Base-by-base conservation (phyloP, 441 rosid species). In the Eutrema salsugineum region DNA sequence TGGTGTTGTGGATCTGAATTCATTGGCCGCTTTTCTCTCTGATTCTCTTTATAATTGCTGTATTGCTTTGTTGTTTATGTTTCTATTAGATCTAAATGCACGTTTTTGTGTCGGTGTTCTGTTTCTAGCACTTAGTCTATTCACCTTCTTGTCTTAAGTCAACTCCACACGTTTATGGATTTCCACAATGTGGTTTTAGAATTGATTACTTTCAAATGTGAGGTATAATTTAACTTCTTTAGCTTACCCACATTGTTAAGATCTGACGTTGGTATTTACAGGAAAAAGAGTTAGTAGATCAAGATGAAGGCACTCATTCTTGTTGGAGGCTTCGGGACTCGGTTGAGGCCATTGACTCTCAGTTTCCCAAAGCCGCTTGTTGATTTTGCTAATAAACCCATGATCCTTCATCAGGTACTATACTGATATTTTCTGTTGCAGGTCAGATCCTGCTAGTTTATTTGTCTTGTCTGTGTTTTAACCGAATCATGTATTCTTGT, bases 261-360 rank as follows among this genome's bases (percentile, higher is more conserved):
- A 81, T 53, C 80, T 74, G 76, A 59, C 17, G 2, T 12, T 71
- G 12, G 16, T 50, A 47, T 78, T 44, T 74, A n/a, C 88, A 87
- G 95, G 82, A 69, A 63, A 78, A 75, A 15, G 32, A 76, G 72
- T 57, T 53, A 75, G 50, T 50, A 10, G n/a, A 79, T 80, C 78
- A 84, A 63, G 56, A 92, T 94, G 99, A 94, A 92, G 97, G 99
- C 99, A 20, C 87, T 94, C 58, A 92, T 94, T 84, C 99, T 94
- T 77, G 98, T 94, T 73, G 99, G 98, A 73, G 99, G 99, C 11
- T 90, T 94, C 57, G 99, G 99, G 19, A 94, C 99, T 55, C 85
- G 99, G 17, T 77, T 94, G 93, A 89, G 98, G 81, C 99, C 99
- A 6, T 79, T 94, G 86, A 94, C 99, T 4, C 97, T 94, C 46